Percentiles rank a stretch among this genome's conserved stretches.
Conservation (phyloP, 495 filamentous ascomycete species). For the Tuber borchii region DNA sequence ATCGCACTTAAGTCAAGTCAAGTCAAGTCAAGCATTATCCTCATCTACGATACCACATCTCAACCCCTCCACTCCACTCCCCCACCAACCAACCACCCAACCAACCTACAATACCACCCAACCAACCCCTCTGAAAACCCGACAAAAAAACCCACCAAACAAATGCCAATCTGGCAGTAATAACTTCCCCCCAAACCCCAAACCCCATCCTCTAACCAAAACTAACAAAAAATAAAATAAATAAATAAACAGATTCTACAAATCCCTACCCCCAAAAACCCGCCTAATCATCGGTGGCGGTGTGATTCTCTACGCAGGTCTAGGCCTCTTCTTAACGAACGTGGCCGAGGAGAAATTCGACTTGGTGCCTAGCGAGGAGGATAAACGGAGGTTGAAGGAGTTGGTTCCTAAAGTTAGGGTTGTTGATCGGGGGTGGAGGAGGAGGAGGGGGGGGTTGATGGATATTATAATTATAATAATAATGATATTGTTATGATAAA, state of each 20-base stretch:
- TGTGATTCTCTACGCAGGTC: slow-evolving; percentile 58
- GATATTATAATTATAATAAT: too few relatives aligned
- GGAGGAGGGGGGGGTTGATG: background rate
- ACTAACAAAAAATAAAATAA: background rate
- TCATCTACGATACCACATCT: too few relatives aligned
- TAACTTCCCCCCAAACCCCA: background rate
- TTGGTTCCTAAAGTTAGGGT: slow-evolving; percentile 50
- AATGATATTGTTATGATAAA: too few relatives aligned
- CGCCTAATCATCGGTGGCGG: slow-evolving; percentile 59
- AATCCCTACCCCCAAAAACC: slow-evolving; percentile 54
- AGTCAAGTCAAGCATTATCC: too few relatives aligned
- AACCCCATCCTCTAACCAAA: background rate
- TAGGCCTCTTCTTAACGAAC: slow-evolving; percentile 55
- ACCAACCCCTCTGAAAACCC: too few relatives aligned
- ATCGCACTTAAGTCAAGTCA: too few relatives aligned
- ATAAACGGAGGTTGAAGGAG: slow-evolving; percentile 53
- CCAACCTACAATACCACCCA: too few relatives aligned
- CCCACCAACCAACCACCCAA: too few relatives aligned
- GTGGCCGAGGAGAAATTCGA: slow-evolving; percentile 58
- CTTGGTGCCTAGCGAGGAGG: slow-evolving; percentile 56
- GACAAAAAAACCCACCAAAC: too few relatives aligned
- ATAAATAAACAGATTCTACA: slow-evolving; percentile 48
- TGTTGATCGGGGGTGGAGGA: slow-evolving; percentile 43
- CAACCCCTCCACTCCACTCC: too few relatives aligned
- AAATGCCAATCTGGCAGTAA: slow-evolving; percentile 33